A percentile compares a stretch with the other conserved stretches of the same genome.
Evolutionary conservation across 352 stramenopile species (phyloP).

Genomic region (Plasmopara muralis): DNA sequence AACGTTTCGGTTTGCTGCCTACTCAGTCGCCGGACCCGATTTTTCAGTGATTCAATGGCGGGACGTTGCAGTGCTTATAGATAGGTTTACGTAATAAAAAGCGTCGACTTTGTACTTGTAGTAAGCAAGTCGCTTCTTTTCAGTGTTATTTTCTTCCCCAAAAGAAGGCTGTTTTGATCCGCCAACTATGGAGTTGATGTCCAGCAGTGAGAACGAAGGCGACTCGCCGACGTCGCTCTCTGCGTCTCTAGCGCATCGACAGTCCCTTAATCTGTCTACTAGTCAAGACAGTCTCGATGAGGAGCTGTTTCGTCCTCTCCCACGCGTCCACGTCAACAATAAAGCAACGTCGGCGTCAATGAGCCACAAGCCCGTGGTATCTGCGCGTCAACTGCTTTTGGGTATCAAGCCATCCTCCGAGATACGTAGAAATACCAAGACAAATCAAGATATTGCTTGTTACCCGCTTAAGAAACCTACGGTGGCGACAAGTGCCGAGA

Average conservation of each 20-base stretch:
- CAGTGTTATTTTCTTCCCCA: neutral
- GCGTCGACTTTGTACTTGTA: neutral
- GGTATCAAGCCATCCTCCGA: slow-evolving; percentile 22
- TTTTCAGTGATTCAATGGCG: slow-evolving; percentile 48
- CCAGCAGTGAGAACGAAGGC: slow-evolving; percentile 53
- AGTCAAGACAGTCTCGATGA: slow-evolving; percentile 18
- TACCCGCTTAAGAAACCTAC: slow-evolving; percentile 15
- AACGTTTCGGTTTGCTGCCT: slow-evolving; percentile 95
- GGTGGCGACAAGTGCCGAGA: slow-evolving; percentile 2
- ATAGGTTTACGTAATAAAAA: neutral
- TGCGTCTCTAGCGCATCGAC: slow-evolving; percentile 2
- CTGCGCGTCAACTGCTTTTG: slow-evolving; percentile 48
- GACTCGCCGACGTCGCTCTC: slow-evolving; percentile 5
- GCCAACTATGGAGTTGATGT: slow-evolving; percentile 48
- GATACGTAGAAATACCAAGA: neutral
- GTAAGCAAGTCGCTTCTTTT: neutral
- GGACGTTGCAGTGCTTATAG: neutral
- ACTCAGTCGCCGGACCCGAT: slow-evolving; percentile 90
- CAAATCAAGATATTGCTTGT: slow-evolving; percentile 9
- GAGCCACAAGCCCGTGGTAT: slow-evolving; percentile 49
- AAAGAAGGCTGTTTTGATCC: neutral
- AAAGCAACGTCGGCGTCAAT: neutral
- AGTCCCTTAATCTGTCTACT: neutral
- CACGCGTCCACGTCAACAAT: neutral
- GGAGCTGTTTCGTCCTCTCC: slow-evolving; percentile 10